Percentiles rank a stretch among this genome's conserved stretches.
Conservation (phyloP, 495 filamentous ascomycete genomes). For the Penicillium steckii region DNA sequence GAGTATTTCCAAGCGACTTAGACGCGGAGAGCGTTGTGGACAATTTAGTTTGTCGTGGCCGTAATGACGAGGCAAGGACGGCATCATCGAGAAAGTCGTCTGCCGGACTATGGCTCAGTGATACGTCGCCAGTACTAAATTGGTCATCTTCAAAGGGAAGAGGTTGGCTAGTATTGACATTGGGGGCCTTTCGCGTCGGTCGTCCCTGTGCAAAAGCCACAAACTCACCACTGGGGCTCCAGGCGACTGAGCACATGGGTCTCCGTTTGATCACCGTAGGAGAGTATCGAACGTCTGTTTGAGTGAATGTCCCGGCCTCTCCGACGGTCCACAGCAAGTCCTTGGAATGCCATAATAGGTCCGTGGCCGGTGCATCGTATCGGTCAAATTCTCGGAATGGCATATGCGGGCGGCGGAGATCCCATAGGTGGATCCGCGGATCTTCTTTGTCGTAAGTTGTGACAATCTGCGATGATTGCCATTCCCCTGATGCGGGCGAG, state of each 20-base stretch:
- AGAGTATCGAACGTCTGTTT: constrained; percentile 83
- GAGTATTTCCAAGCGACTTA: constrained; percentile 52
- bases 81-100: constrained; percentile 63
- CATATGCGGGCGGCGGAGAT: constrained; percentile 81
- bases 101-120: constrained; percentile 61
- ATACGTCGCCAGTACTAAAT: constrained; percentile 38
- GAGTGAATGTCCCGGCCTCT: constrained; percentile 76
- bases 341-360: constrained; percentile 86
- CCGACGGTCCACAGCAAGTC: constrained; percentile 92
- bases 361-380: constrained; percentile 67
- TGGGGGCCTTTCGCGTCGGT: constrained; percentile 36
- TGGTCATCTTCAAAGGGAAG: constrained; percentile 31
- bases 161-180: constrained; percentile 36
- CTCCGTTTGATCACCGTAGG: constrained; percentile 69
- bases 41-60: constrained; percentile 37
- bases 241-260: constrained; percentile 44
- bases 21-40: constrained; percentile 28
- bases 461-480: constrained; percentile 67
- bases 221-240: constrained; percentile 46
- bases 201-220: constrained; percentile 51
- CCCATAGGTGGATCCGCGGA: constrained; percentile 82
- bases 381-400: constrained; percentile 82
- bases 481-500: constrained; percentile 58
- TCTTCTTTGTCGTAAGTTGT: constrained; percentile 68
- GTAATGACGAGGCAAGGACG: constrained; percentile 50